Evolutionary conservation across 1,284 basidiomycete species (phyloP), one percentile per base, ranked within the genome.

Genomic region (Cerioporus squamosus): DNA sequence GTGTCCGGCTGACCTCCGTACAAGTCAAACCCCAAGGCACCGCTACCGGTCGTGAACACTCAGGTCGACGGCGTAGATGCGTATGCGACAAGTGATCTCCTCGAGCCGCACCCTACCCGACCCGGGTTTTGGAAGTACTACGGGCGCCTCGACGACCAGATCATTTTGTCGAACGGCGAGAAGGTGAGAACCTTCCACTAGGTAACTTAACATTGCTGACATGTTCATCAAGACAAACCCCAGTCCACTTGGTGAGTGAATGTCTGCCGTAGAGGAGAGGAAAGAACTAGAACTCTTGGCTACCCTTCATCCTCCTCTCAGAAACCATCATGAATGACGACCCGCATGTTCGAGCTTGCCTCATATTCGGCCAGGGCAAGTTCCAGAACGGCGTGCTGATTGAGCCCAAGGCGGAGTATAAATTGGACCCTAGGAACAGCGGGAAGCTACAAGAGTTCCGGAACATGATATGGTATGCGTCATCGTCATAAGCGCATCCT

Each of bases 121-220:
- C 66, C 71, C 4, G 74, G 73, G 17, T 68, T 70, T 9, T 84
- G 77, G 76, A 77, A 72, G 55, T 69, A 81, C 23, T 71, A 72
- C 38, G 81, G 81, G 2, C 73, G 82, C 4, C 65, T 69, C 2
- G 81, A 83, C 59, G 81, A 83, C 57, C 81, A 82, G 59, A 64
- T 69, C 38, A 65, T 68, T 55, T 59, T 67, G 5, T 67, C 68
- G 5, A 70, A 64, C 7, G 70, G 70, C 20, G 70, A 71, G 48
- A 70, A 68, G 66, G 69, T 67, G 14, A 17, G 57, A 22, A 9
- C 18, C 10, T 20, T 15, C 22, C 23, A 12, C 17, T 43, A 18
- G n/a, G 24, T 36, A 8, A 31, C 18, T 38, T 14, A 44, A 44
- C 20, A 18, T 1, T 7, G n/a, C 40, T 42, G n/a, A 36, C 17